Evolutionary conservation across 345 rosid species (phyloP).

Genomic region (Pistacia integerrima): DNA sequence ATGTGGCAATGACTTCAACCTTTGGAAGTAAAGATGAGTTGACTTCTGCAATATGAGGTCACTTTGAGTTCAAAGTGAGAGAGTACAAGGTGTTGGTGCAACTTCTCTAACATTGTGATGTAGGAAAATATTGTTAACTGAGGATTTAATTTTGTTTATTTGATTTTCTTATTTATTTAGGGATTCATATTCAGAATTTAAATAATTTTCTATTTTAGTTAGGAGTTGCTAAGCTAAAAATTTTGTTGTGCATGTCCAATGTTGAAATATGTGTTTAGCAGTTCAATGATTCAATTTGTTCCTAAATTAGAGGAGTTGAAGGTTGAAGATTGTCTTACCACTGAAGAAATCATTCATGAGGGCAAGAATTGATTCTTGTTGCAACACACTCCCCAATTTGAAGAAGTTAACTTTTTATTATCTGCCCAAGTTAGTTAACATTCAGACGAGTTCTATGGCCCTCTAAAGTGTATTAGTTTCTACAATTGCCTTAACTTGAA

Average conservation of each 20-base stretch:
- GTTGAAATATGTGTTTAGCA: conserved; percentile 14
- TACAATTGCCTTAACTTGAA: conserved; percentile 23
- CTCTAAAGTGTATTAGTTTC: conserved; percentile 15
- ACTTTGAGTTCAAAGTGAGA: too few relatives aligned
- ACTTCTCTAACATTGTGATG: too few relatives aligned
- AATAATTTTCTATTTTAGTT: too few relatives aligned
- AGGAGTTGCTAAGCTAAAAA: conserved; percentile 12
- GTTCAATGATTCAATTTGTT: conserved; percentile 5
- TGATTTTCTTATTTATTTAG: too few relatives aligned
- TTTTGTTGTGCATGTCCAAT: conserved; percentile 17
- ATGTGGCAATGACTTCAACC: too few relatives aligned
- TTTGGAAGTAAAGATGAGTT: too few relatives aligned
- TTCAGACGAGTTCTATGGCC: conserved; percentile 10
- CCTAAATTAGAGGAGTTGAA: conserved; percentile 23
- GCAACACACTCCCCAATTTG: conserved; percentile 8
- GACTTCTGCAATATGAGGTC: too few relatives aligned
- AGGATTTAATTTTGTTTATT: too few relatives aligned
- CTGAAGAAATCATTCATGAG: not conserved
- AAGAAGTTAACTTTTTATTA: conserved; percentile 12
- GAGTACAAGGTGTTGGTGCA: too few relatives aligned
- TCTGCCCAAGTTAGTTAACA: conserved; percentile 23
- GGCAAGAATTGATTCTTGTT: not conserved
- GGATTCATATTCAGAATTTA: too few relatives aligned
- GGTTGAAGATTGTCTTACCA: conserved; percentile 26
- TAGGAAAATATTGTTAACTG: too few relatives aligned